Base-by-base conservation (phyloP, 306 rosid species). In the Arachis hypogaea region DNA sequence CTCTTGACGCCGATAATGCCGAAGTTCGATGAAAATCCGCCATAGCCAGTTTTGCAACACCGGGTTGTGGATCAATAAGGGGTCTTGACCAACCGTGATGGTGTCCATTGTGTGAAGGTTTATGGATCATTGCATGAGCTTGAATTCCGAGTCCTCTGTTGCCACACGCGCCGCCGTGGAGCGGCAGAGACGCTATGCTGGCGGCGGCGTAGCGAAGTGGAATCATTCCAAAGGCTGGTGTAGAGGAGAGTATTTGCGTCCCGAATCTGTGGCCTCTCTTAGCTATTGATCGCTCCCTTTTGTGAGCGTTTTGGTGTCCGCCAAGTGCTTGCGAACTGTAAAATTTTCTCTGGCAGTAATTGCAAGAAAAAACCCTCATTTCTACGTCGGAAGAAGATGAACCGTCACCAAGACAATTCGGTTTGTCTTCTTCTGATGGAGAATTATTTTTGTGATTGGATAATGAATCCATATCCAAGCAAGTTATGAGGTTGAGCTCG, bases 301-400 rank as follows among this genome's bases (percentile, higher is more conserved):
- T 93, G 68, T 93, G 98, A 7, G 97, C 98, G 85, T 93, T 93
- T 75, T 93, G 98, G 83, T 93, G 98, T 0, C 98, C 98, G 1
- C 98, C 96, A 8, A 93, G 84, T 1, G 98, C 98, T 67, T 93
- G 98, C 63, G 97, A 93, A 10, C 98, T 91, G 77, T 87, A 89
- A 83, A 93, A 91, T 56, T 93, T 91, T 73, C 97, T 89, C 56
- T 86, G 86, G n/a, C 98, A 93, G 38, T 87, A 93, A 81, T 89
- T 93, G 81, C 97, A 91, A 44, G 98, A 83, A 72, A 93, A 93
- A 0, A 89, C 90, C 69, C 96, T 61, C 11, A 82, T 92, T 69
- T 89, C 91, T 3, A 66, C 78, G 40, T 84, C 82, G 62, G 50
- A 71, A 54, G 58, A 64, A 47, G 28, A 45, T 1, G 73, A 58